Percentiles rank a stretch among this genome's conserved stretches.
These are phyloP conservation scores for Pythium rhizo-oryzae DNA, from an alignment of 352 stramenopile genomes.

Conservation along the genomic window DNA sequence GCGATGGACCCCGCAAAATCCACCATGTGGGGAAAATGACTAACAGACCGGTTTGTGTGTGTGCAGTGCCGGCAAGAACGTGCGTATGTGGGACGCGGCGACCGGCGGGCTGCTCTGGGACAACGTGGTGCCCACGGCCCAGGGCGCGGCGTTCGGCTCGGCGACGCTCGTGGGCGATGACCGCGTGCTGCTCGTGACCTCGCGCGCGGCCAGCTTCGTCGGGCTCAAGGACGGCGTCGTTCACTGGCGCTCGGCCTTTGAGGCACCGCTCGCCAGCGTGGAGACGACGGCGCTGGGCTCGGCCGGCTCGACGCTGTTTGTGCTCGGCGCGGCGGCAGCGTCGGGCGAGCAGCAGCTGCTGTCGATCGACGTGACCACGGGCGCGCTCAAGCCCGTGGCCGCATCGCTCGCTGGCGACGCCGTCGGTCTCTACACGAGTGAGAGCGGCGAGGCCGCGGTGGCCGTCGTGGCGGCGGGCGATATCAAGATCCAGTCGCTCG, in stretches of 20 bases:
- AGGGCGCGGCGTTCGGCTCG: conserved; percentile 37
- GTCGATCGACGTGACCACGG: conserved; percentile 25
- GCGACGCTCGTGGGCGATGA: conserved; percentile 54
- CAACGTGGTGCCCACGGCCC: conserved; percentile 38
- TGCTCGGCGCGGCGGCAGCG: conserved; percentile 28
- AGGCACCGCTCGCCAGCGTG: conserved; percentile 30
- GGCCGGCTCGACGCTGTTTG: conserved; percentile 51
- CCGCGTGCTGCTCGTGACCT: conserved; percentile 53
- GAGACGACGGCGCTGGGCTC: conserved; percentile 46
- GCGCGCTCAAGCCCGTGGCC: conserved; percentile 1
- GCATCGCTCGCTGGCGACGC: conserved; percentile 12
- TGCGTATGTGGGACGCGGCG: conserved; percentile 69
- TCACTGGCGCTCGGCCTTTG: conserved; percentile 41
- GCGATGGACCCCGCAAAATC: too few relatives aligned
- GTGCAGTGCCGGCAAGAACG: conserved; percentile 52
- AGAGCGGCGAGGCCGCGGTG: conserved; percentile 34
- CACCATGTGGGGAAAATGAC: not conserved
- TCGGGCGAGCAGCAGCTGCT: conserved; percentile 4
- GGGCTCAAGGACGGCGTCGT: conserved; percentile 62
- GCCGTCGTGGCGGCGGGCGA: conserved; percentile 36
- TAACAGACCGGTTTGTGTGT: not conserved
- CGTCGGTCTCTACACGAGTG: conserved; percentile 37
- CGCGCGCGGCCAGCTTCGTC: conserved; percentile 47
- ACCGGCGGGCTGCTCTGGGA: conserved; percentile 76
- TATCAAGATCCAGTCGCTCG: conserved; percentile 43